Percentiles rank a stretch among this genome's conserved stretches.
Conservation (phyloP, 176 grass and related monocot species). For the Cymbopogon citratus region DNA sequence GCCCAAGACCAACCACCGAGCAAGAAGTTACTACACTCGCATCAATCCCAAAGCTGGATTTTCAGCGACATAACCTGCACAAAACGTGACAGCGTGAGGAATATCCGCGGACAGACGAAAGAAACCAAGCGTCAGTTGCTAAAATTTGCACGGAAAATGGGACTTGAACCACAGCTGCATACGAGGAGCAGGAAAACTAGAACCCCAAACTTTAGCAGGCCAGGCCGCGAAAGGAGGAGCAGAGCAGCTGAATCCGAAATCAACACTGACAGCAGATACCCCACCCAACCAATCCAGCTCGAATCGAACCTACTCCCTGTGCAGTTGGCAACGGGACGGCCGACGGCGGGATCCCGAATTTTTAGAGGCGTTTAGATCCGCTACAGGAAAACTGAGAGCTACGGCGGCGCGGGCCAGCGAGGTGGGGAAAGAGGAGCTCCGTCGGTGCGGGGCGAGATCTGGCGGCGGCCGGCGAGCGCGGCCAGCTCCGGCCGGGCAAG, state of each 20-base stretch:
- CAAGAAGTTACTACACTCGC: constrained; percentile 10
- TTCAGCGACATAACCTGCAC: constrained; percentile 40
- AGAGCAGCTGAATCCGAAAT: not conserved
- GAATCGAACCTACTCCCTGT: not conserved
- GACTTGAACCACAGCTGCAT: not conserved
- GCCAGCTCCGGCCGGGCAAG: not conserved
- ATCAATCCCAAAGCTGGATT: not conserved
- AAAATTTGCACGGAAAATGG: not conserved
- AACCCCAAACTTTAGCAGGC: not conserved
- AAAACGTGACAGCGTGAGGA: not conserved
- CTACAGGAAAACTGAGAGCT: not conserved
- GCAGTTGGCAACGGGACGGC: not conserved
- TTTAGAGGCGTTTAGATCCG: not conserved
- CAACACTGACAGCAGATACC: not conserved
- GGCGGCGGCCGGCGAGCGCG: not conserved
- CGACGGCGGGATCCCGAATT: not conserved
- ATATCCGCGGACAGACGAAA: not conserved
- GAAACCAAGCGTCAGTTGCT: not conserved
- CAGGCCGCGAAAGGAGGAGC: not conserved
- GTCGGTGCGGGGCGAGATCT: not conserved
- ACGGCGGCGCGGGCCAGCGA: not conserved
- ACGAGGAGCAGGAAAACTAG: not conserved
- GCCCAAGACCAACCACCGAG: constrained; percentile 18
- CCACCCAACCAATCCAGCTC: not conserved
- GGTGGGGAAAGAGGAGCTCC: not conserved